phyloP scores from a whole-genome alignment of 768 basidiomycete species.

The Kwoniella heveanensis region DNA sequence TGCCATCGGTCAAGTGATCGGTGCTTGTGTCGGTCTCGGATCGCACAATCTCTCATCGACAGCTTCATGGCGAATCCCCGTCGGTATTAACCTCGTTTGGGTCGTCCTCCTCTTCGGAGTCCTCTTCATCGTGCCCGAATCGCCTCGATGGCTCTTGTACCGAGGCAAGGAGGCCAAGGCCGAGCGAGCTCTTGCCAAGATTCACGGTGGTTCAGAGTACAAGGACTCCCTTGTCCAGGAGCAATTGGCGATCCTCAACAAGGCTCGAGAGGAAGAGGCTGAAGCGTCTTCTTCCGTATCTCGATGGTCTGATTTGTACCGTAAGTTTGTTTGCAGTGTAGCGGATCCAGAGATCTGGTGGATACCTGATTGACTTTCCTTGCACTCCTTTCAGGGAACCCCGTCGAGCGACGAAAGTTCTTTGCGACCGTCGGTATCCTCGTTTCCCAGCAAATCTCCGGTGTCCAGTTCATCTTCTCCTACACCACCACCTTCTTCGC shows the following conservation, averaged over 20 bases:
- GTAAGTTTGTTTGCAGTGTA: too few species aligned
- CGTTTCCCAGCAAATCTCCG: slow-evolving; percentile 53
- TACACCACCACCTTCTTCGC: slow-evolving; percentile 44
- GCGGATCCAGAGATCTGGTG: too few species aligned
- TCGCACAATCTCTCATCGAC: slow-evolving; percentile 38
- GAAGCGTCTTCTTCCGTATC: slow-evolving; percentile 35
- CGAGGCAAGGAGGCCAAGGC: slow-evolving; percentile 52
- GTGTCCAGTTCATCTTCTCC: slow-evolving; percentile 54
- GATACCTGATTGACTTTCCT: not conserved
- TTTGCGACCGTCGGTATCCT: slow-evolving; percentile 54
- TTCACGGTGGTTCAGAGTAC: slow-evolving; percentile 45
- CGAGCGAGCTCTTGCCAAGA: slow-evolving; percentile 37
- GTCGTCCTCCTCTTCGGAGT: slow-evolving; percentile 41
- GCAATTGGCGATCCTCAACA: slow-evolving; percentile 45
- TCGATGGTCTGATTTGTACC: slow-evolving; percentile 48
- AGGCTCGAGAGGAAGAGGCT: slow-evolving; percentile 47
- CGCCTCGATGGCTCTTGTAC: slow-evolving; percentile 53
- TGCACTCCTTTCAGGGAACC: slow-evolving; percentile 18
- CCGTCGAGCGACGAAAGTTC: slow-evolving; percentile 51
- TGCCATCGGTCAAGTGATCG: slow-evolving; percentile 56
- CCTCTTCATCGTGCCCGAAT: slow-evolving; percentile 50
- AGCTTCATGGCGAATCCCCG: slow-evolving; percentile 47
- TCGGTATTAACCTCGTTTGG: slow-evolving; percentile 54
- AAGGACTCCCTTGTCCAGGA: slow-evolving; percentile 44
- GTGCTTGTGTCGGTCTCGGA: slow-evolving; percentile 54